phyloP scores from a whole-genome alignment of 2,329 filamentous ascomycete species.

The Neofusicoccum parvum region DNA sequence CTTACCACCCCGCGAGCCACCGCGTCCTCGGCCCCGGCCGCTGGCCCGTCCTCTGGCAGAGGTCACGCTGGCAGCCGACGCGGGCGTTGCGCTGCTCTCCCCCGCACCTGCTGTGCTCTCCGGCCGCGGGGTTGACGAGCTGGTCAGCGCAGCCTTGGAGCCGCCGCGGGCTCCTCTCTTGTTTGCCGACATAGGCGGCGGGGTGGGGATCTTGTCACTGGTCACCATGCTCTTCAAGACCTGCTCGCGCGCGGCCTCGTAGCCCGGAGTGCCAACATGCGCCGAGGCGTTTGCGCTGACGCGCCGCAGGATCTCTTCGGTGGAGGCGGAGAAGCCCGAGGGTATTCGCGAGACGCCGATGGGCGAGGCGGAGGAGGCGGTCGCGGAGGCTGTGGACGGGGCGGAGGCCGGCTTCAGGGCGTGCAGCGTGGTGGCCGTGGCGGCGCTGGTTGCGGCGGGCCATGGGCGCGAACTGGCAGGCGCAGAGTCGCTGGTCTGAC shows the following conservation, averaged over 20 bases:
- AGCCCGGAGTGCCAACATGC: constrained; percentile 40
- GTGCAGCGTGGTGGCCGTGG: neutral
- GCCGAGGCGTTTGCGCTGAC: constrained; percentile 39
- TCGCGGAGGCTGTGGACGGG: constrained; percentile 4
- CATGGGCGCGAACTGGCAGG: neutral
- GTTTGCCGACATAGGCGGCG: constrained; percentile 34
- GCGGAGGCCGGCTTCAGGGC: constrained; percentile 8
- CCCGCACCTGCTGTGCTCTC: constrained; percentile 35
- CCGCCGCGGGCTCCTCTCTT: constrained; percentile 36
- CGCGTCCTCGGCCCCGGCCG: constrained; percentile 41
- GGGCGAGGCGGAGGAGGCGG: neutral
- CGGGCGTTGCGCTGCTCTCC: constrained; percentile 23
- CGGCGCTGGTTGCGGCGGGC: constrained; percentile 13
- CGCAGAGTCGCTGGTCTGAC: constrained; percentile 14
- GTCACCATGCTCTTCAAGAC: constrained; percentile 50
- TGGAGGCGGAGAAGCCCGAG: constrained; percentile 39
- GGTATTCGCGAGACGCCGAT: constrained; percentile 1
- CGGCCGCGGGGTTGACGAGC: constrained; percentile 35
- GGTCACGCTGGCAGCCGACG: constrained; percentile 27
- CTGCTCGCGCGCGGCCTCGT: constrained; percentile 50
- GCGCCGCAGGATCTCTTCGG: constrained; percentile 45
- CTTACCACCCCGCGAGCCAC: constrained; percentile 41
- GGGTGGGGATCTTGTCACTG: constrained; percentile 45
- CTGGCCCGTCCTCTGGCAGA: constrained; percentile 39
- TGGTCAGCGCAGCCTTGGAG: constrained; percentile 17